Evolutionary conservation across 2,329 filamentous ascomycete species (phyloP), one percentile per base, ranked within the genome.

Genomic region (Boeremia lycopersici): DNA sequence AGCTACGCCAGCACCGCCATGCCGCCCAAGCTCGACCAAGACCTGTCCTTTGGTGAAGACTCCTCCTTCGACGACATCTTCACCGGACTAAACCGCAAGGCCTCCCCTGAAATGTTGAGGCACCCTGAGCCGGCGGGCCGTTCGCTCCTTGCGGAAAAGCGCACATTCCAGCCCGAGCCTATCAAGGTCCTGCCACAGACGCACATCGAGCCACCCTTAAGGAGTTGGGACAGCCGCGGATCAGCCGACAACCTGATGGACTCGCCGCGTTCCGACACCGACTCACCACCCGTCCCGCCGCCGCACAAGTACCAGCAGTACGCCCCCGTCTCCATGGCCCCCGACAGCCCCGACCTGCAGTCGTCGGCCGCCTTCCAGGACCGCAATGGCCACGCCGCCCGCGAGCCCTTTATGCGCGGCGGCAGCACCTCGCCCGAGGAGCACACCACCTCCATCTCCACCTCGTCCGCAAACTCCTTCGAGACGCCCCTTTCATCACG

Each of bases 141-240:
- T 29, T 74, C 72, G 44, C 64, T 75, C 29, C 65, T 74, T 56
- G 65, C 62, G 44, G 68, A 69, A 48, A 72, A 72, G 63, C 71
- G 71, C 30, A 64, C 64, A 53, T 71, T 71, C 62, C 71, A 74
- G 53, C 64, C 71, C 7, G 70, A 74, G 46, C 78, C 81, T 9
- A 78, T 82, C 52, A 75, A 73, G 43, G 77, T 78, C 47, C 74
- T 81, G 60, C 73, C 73, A 49, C 74, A 75, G 29, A 69, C 75
- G 48, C 68, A 77, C 28, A 70, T 81, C 15, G 79, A 81, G 48
- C 71, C 77, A 15, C 80, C 81, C 13, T 79, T 80, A 48, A 79
- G 79, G 59, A 83, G 82, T 26, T 82, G 79, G 78, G 78, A 77
- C 48, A 83, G 81, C 62, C 78, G 77, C 47, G 76, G 78, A 45